Evolutionary conservation across 2,329 filamentous ascomycete species (phyloP).

Genomic region (Fusarium illudens): DNA sequence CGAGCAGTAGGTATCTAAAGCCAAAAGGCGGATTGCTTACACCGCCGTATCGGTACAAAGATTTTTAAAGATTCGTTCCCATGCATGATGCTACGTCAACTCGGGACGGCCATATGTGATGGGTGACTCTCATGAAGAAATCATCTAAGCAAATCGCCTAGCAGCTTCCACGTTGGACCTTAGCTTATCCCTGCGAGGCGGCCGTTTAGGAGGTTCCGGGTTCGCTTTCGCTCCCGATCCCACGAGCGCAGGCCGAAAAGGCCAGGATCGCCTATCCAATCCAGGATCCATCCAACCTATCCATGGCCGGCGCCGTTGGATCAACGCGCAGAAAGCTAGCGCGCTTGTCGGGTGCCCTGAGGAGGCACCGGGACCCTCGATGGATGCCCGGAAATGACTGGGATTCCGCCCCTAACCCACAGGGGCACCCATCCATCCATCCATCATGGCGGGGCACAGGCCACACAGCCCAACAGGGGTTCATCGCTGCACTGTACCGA

Average conservation of each 20-base stretch:
- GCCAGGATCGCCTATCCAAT: neutral
- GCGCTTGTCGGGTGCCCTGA: neutral
- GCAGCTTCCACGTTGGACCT: conserved; percentile 37
- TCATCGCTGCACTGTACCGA: conserved; percentile 6
- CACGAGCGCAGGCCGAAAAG: neutral
- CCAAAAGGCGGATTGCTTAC: neutral
- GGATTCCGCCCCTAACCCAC: conserved; percentile 11
- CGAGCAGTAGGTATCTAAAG: neutral
- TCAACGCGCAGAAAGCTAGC: neutral
- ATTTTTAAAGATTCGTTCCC: conserved; percentile 2
- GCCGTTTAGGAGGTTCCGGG: conserved; percentile 15
- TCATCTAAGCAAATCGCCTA: conserved; percentile 15
- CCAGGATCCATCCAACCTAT: conserved; percentile 5
- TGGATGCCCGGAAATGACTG: neutral
- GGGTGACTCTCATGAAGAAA: neutral
- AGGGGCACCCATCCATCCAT: neutral
- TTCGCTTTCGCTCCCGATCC: conserved; percentile 21
- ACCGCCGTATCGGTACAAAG: conserved; percentile 2
- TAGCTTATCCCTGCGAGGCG: conserved; percentile 35
- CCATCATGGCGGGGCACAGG: neutral
- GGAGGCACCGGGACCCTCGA: neutral
- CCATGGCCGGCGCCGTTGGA: conserved; percentile 13
- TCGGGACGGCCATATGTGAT: neutral
- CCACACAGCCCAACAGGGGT: conserved; percentile 26
- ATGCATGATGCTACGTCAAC: conserved; percentile 8